Evolutionary conservation across 495 filamentous ascomycete genomes (phyloP).

Genomic region (Collariella sp.): DNA sequence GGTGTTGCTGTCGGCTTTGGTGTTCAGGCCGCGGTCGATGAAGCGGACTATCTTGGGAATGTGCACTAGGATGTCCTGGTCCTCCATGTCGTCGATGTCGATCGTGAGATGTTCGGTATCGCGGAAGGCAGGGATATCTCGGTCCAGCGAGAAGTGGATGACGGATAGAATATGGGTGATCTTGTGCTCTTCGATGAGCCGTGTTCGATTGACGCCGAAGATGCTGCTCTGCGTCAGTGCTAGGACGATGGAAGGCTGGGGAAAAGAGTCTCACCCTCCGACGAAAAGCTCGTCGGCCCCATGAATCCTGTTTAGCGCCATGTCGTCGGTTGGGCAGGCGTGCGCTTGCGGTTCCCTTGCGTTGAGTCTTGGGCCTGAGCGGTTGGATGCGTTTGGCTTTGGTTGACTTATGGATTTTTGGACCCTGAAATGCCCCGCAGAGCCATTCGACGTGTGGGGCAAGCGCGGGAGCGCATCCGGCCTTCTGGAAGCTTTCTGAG

Average conservation of each 20-base stretch:
- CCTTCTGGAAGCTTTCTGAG: too few relatives aligned
- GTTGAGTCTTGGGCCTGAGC: too few relatives aligned
- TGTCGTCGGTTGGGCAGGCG: not conserved
- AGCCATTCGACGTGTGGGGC: too few relatives aligned
- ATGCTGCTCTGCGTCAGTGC: slow-evolving; percentile 47
- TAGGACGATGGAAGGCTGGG: not conserved
- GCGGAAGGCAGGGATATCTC: slow-evolving; percentile 30
- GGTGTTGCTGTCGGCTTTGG: not conserved
- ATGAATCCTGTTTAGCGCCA: slow-evolving; percentile 44
- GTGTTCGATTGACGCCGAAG: slow-evolving; percentile 61
- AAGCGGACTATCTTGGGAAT: slow-evolving; percentile 70
- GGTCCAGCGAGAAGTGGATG: slow-evolving; percentile 35
- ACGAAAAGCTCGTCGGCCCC: slow-evolving; percentile 72
- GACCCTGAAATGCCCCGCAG: too few relatives aligned
- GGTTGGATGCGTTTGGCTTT: too few relatives aligned
- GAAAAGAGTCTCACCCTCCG: slow-evolving; percentile 58
- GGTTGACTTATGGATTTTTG: not conserved
- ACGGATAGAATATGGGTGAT: slow-evolving; percentile 93
- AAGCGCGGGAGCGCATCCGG: too few relatives aligned
- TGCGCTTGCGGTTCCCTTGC: too few relatives aligned
- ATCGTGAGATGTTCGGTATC: slow-evolving; percentile 64
- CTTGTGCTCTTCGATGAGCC: slow-evolving; percentile 56
- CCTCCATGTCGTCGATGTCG: slow-evolving; percentile 78
- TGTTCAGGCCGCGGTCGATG: slow-evolving; percentile 61
- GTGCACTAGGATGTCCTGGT: slow-evolving; percentile 76